Evolutionary conservation across 148 eudicot species (phyloP).

Genomic region (Linanthus parryae): DNA sequence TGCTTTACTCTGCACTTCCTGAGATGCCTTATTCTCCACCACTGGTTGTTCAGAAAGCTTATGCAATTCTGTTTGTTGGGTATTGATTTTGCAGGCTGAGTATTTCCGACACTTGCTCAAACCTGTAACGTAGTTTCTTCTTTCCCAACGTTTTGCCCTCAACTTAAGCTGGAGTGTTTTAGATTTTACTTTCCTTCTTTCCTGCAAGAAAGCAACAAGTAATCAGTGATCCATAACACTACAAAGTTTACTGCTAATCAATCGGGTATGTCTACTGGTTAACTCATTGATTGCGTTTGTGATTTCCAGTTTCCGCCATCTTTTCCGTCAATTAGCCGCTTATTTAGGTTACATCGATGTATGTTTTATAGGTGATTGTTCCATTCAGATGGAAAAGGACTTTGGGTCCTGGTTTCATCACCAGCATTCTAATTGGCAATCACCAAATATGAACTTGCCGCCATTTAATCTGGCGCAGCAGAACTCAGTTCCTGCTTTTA

Average conservation of each 20-base stretch:
- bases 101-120: conserved; percentile 91
- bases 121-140: conserved; percentile 85
- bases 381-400: conserved; percentile 67
- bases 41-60: conserved; percentile 10
- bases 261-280: conserved; percentile 40
- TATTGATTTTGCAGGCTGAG: conserved; percentile 88
- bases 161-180: conserved; percentile 49
- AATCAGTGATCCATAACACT: conserved; percentile 21
- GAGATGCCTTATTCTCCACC: conserved; percentile 1
- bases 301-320: no score
- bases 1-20: background rate
- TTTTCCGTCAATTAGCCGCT: no score
- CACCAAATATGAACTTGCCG: conserved; percentile 29
- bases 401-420: conserved; percentile 37
- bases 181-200: conserved; percentile 32
- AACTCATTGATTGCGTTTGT: no score
- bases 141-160: conserved; percentile 19
- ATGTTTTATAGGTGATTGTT: conserved; percentile 35
- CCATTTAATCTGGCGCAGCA: conserved; percentile 33
- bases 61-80: conserved; percentile 13
- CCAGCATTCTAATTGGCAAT: conserved; percentile 31
- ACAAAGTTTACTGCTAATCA: conserved; percentile 16
- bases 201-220: conserved; percentile 29
- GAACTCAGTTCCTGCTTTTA: conserved; percentile 21
- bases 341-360: no score